Evolutionary conservation across 2,329 filamentous ascomycete species (phyloP).

Genomic region (Botryotinia convoluta): DNA sequence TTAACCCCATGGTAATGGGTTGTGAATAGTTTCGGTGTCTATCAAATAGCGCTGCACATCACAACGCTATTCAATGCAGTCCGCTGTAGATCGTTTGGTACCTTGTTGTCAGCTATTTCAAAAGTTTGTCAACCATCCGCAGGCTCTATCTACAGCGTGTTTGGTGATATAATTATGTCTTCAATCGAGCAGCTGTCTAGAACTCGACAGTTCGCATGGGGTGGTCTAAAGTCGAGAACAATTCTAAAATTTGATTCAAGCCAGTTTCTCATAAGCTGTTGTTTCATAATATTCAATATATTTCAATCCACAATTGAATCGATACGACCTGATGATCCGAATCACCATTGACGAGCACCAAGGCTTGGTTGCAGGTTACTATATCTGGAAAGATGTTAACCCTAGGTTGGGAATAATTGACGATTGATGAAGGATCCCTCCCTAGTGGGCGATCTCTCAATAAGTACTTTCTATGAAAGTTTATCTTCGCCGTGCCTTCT

Average conservation of each 20-base stretch:
- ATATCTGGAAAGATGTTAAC: background rate
- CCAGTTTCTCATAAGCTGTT: background rate
- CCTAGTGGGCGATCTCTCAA: background rate
- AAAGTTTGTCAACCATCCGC: background rate
- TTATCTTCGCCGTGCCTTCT: background rate
- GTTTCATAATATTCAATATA: background rate
- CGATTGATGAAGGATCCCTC: background rate
- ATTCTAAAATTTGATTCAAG: background rate
- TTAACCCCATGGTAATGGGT: background rate
- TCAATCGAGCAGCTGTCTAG: background rate
- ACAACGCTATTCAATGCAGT: background rate
- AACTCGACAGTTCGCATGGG: background rate
- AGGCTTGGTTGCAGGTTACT: background rate
- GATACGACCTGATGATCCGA: background rate
- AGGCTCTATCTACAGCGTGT: background rate
- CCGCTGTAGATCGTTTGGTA: background rate
- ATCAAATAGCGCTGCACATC: slow-evolving; percentile 1
- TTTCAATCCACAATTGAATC: background rate
- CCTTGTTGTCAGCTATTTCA: background rate
- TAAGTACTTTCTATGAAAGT: background rate
- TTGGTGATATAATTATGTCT: background rate
- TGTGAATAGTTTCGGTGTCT: background rate
- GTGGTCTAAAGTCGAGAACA: background rate
- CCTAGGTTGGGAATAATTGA: background rate
- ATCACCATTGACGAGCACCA: background rate